Evolutionary conservation across 2,329 filamentous ascomycete genomes (phyloP).

Genomic region (Cytospora chrysosperma): DNA sequence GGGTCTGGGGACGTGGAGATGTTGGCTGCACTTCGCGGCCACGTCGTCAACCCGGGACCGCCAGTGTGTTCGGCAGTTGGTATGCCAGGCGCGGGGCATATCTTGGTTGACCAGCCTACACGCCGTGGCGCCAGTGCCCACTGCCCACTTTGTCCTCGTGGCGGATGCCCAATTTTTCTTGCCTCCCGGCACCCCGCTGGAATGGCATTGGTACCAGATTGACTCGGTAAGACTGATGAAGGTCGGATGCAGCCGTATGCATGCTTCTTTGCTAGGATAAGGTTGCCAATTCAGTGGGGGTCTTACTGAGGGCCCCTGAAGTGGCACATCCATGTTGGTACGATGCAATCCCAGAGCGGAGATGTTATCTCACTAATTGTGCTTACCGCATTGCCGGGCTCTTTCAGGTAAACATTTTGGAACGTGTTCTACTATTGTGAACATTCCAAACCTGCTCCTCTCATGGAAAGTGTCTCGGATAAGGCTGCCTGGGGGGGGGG

Average conservation of each 20-base stretch:
- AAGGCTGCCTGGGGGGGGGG: neutral
- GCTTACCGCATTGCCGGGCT: neutral
- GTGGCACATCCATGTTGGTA: neutral
- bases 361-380: neutral
- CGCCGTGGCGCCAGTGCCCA: neutral
- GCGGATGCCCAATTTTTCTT: neutral
- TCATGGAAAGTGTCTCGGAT: neutral
- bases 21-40: neutral
- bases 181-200: no score
- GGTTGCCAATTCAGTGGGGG: neutral
- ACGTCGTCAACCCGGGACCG: neutral
- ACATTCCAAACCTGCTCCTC: no score
- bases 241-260: neutral
- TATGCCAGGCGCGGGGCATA: neutral
- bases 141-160: neutral
- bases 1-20: neutral
- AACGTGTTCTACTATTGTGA: neutral
- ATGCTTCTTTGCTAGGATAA: neutral
- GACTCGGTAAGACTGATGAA: neutral
- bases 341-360: no score
- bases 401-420: neutral
- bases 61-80: neutral
- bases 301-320: no score
- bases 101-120: neutral
- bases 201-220: neutral